phyloP scores from a whole-genome alignment of 2,329 filamentous ascomycete species.

The Microcera coccophila region DNA sequence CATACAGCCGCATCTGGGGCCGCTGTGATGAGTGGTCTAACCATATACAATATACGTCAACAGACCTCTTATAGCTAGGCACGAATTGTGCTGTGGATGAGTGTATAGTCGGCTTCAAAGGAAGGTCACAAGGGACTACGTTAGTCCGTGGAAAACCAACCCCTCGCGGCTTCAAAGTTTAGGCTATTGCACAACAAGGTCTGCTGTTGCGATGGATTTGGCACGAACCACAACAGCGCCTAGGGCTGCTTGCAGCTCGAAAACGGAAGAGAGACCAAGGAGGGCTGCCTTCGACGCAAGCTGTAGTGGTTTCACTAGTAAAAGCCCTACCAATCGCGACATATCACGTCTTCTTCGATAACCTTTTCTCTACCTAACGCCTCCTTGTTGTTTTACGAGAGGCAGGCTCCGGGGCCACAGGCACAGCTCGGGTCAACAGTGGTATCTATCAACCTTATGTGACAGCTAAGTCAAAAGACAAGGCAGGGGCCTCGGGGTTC shows the following conservation, averaged over 20 bases:
- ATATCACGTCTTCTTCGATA: slow-evolving; percentile 17
- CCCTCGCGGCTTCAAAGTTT: slow-evolving; percentile 12
- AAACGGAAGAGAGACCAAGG: too few species aligned
- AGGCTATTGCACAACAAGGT: slow-evolving; percentile 10
- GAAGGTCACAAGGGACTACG: neutral
- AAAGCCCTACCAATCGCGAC: slow-evolving; percentile 7
- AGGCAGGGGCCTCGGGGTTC: neutral
- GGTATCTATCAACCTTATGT: slow-evolving; percentile 7
- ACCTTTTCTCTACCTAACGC: slow-evolving; percentile 10
- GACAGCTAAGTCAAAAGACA: slow-evolving; percentile 4
- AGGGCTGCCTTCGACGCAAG: too few species aligned
- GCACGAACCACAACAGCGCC: too few species aligned
- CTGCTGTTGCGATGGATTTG: slow-evolving; percentile 11
- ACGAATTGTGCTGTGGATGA: slow-evolving; percentile 5
- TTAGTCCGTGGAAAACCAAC: slow-evolving; percentile 6
- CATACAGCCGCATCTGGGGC: neutral
- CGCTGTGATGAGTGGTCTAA: slow-evolving; percentile 8
- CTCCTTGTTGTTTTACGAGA: slow-evolving; percentile 9
- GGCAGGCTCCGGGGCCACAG: slow-evolving; percentile 5
- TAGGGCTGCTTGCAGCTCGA: too few species aligned
- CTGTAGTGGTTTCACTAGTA: slow-evolving; percentile 14
- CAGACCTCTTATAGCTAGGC: slow-evolving; percentile 1
- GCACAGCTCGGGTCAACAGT: slow-evolving; percentile 12
- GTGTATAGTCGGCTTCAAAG: slow-evolving; percentile 3
- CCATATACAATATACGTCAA: slow-evolving; percentile 3